Evolutionary conservation across 495 filamentous ascomycete genomes (phyloP).

Genomic region (Xylaria nigripes): DNA sequence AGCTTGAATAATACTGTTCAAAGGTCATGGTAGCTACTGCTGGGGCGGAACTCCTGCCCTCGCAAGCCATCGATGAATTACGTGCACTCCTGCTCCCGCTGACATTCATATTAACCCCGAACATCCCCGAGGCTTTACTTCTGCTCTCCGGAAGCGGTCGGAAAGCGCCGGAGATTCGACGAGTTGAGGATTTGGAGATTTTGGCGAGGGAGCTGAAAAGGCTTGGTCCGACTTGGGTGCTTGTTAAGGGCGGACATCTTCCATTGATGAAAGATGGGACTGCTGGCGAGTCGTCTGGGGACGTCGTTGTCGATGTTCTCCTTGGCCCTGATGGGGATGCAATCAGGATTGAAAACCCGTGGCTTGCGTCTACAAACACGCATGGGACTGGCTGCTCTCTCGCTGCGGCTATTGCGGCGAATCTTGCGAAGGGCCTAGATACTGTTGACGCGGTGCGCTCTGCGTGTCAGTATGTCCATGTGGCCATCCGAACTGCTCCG

Average conservation of each 20-base stretch:
- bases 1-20: background rate
- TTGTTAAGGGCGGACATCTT: slow-evolving; percentile 90
- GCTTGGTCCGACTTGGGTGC: slow-evolving; percentile 68
- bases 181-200: slow-evolving; percentile 50
- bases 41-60: slow-evolving; percentile 66
- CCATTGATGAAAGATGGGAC: slow-evolving; percentile 59
- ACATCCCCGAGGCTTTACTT: slow-evolving; percentile 78
- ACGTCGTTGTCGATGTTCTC: slow-evolving; percentile 67
- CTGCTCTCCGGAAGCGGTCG: slow-evolving; percentile 55
- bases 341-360: slow-evolving; percentile 58
- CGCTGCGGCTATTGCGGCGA: slow-evolving; percentile 88
- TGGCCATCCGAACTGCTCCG: slow-evolving; percentile 68
- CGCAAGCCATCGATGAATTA: slow-evolving; percentile 56
- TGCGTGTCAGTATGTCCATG: slow-evolving; percentile 74
- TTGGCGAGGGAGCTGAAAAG: slow-evolving; percentile 58
- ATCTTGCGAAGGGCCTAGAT: slow-evolving; percentile 56
- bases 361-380: slow-evolving; percentile 65
- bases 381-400: slow-evolving; percentile 95
- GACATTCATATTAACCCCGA: slow-evolving; percentile 79
- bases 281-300: slow-evolving; percentile 42
- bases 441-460: slow-evolving; percentile 56
- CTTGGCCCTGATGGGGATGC: slow-evolving; percentile 46
- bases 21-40: slow-evolving; percentile 92
- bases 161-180: slow-evolving; percentile 40
- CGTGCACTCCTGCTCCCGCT: slow-evolving; percentile 61